Evolutionary conservation across 345 rosid genomes (phyloP), one percentile per base, ranked within the genome.

Genomic region (Orychophragmus violaceus): DNA sequence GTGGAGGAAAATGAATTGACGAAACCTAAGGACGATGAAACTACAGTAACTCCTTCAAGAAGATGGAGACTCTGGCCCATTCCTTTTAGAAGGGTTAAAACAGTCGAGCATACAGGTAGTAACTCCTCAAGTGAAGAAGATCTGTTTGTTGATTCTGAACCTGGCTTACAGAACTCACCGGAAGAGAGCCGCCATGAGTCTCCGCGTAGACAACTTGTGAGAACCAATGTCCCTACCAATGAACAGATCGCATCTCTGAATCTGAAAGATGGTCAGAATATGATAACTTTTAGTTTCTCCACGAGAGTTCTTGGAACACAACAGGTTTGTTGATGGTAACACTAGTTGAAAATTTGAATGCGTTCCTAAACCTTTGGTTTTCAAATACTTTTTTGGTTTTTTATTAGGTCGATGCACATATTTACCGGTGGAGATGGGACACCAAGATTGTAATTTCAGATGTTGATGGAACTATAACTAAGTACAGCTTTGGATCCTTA

Each of bases 401-500:
- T 60, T 42, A 69, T 71, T 77, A 91, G 98, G 98, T 87, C 42
- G 92, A 87, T 74, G 94, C 95, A 29, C 98, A 91, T 81, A 83
- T 91, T 32, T 89, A 91, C 80, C 80, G 87, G 67, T 91, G 98
- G 98, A 87, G 84, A 79, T 91, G 98, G 98, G 84, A 89, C 67
- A 87, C 95, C 22, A 80, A 83, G 52, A 91, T 91, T 72, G 98
- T 89, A 27, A 89, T 91, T 62, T 91, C 98, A 49, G 98, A 91
- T 67, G 98, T 91, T 49, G 98, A 91, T 75, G 96, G 98, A 74
- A 91, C 98, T 48, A 91, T 91, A 82, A 91, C 98, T 51, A 91
- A 83, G 98, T 91, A 78, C 41, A 84, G 58, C 42, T 52, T 64
- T 58, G 29, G 70, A 24, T 28, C 55, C 71, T 39, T 42, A 49